Conservation (phyloP, 495 filamentous ascomycete genomes). For the Penicillium nucicola region DNA sequence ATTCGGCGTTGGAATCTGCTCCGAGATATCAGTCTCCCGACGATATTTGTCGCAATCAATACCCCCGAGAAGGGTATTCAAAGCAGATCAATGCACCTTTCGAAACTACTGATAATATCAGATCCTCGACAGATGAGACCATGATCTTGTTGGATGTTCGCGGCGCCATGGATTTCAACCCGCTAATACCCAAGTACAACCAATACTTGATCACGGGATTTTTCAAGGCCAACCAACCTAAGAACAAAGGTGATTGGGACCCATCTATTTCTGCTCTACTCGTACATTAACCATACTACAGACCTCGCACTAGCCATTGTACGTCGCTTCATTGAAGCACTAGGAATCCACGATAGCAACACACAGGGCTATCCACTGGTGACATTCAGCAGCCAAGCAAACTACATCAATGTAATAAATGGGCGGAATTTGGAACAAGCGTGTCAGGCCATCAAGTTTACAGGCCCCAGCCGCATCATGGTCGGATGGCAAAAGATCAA, state of each 20-base stretch:
- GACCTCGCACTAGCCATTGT: slow-evolving; percentile 43
- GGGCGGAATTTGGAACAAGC: slow-evolving; percentile 33
- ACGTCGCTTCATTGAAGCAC: slow-evolving; percentile 42
- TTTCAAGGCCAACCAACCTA: slow-evolving; percentile 36
- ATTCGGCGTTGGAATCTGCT: slow-evolving; percentile 36
- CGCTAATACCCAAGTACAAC: slow-evolving; percentile 38
- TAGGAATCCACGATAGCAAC: slow-evolving; percentile 41
- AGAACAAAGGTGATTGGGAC: slow-evolving; percentile 36
- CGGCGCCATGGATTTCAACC: slow-evolving; percentile 45
- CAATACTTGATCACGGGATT: slow-evolving; percentile 41
- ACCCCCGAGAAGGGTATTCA: slow-evolving; percentile 38
- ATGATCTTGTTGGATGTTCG: slow-evolving; percentile 47
- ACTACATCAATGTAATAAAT: slow-evolving; percentile 37
- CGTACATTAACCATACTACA: slow-evolving; percentile 7
- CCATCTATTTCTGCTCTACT: not conserved
- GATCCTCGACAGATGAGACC: slow-evolving; percentile 37
- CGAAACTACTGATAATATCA: slow-evolving; percentile 29
- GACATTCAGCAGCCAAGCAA: slow-evolving; percentile 36
- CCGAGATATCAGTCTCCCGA: slow-evolving; percentile 35
- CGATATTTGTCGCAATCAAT: slow-evolving; percentile 39
- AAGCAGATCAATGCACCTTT: slow-evolving; percentile 44
- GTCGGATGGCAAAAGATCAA: slow-evolving; percentile 49
- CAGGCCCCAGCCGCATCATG: slow-evolving; percentile 43
- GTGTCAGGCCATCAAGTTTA: slow-evolving; percentile 35
- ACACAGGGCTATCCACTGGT: slow-evolving; percentile 38